phyloP scores from a whole-genome alignment of 2,329 filamentous ascomycete genomes.

The Elsinoe necatrix region DNA sequence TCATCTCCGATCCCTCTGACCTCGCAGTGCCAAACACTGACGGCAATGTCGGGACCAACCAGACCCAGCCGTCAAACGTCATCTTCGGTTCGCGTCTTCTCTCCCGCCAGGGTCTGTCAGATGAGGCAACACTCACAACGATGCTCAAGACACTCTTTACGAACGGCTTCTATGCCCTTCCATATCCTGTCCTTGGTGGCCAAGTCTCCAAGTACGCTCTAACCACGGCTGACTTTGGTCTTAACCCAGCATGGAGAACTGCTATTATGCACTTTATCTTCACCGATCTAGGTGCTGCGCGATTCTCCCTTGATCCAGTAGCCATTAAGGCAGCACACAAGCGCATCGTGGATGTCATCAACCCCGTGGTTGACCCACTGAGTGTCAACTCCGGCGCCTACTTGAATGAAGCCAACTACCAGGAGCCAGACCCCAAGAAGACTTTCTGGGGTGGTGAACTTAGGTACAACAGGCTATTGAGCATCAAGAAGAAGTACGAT shows the following conservation, averaged over 20 bases:
- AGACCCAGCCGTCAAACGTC: conserved; percentile 11
- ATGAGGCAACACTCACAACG: neutral
- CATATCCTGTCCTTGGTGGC: conserved; percentile 9
- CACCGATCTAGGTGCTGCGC: neutral
- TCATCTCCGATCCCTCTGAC: conserved; percentile 3
- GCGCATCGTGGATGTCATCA: conserved; percentile 22
- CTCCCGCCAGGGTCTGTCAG: conserved; percentile 7
- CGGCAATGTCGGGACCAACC: conserved; percentile 12
- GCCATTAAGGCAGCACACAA: conserved; percentile 11
- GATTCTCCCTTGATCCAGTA: neutral
- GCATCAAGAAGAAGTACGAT: conserved; percentile 37
- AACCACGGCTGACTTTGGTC: conserved; percentile 18
- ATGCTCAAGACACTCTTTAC: conserved; percentile 6
- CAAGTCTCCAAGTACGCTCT: conserved; percentile 6
- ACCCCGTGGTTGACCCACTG: conserved; percentile 33
- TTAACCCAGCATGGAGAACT: conserved; percentile 12
- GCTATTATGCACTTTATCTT: conserved; percentile 15
- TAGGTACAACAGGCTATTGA: conserved; percentile 28
- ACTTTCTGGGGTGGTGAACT: conserved; percentile 36
- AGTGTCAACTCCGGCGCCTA: conserved; percentile 31
- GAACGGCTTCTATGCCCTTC: conserved; percentile 3
- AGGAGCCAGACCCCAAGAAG: conserved; percentile 34
- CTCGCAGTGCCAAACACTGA: neutral
- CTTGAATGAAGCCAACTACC: conserved; percentile 28
- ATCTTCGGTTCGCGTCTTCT: conserved; percentile 18